phyloP scores from a whole-genome alignment of 176 grass and related monocot genomes.

The Oropetium thomaeum region DNA sequence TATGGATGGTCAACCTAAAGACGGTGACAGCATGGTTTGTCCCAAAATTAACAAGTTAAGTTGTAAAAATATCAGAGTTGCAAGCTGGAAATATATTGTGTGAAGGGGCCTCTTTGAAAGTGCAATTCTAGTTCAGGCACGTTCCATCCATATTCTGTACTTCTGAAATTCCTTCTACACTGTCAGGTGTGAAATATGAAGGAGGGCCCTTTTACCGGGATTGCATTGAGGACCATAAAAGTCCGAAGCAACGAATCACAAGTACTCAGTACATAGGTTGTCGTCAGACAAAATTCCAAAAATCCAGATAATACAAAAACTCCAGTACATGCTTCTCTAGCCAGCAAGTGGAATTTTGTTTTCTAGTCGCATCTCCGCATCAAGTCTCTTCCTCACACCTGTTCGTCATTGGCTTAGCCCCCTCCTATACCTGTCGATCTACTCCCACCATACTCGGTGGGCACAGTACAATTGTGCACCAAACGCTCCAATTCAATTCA shows the following conservation, averaged over 20 bases:
- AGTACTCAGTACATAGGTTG: not conserved
- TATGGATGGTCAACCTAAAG: not conserved
- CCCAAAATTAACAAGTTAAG: not conserved
- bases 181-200: not conserved
- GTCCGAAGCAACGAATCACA: not conserved
- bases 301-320: constrained; percentile 10
- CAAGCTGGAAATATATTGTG: not conserved
- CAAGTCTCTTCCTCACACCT: not conserved
- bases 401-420: not conserved
- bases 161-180: not conserved
- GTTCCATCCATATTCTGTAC: not conserved
- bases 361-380: constrained; percentile 3
- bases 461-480: constrained; percentile 3
- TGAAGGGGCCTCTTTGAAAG: not conserved
- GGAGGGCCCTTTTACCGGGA: not conserved
- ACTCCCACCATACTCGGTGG: not conserved
- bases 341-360: constrained; percentile 26
- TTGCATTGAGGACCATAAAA: not conserved
- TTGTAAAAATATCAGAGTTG: not conserved
- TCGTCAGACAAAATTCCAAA: constrained; percentile 29
- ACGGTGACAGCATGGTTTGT: not conserved
- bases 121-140: not conserved
- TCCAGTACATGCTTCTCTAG: not conserved
- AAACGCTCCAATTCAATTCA: not conserved
- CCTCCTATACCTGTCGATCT: constrained; percentile 1